Evolutionary conservation across 495 filamentous ascomycete genomes (phyloP).

Genomic region (Penicillium atrosanguineum): DNA sequence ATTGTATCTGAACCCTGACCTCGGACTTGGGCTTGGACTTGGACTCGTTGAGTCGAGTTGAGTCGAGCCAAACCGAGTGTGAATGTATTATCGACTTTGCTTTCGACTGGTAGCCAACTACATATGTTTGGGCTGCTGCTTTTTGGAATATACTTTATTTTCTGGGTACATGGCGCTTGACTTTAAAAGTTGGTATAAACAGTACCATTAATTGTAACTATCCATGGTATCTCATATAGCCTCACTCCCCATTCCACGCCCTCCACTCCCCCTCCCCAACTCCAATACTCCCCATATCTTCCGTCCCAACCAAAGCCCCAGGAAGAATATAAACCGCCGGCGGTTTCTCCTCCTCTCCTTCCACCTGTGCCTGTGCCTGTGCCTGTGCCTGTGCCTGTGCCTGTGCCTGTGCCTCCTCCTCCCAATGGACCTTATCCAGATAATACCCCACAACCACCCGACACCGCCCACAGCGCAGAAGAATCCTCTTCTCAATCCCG

Average conservation of each 20-base stretch:
- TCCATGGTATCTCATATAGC: neutral
- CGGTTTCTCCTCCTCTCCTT: conserved; percentile 24
- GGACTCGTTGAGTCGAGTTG: no score
- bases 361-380: conserved; percentile 1
- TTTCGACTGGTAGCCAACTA: no score
- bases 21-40: no score
- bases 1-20: neutral
- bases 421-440: conserved; percentile 39
- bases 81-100: neutral
- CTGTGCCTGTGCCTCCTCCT: neutral
- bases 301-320: conserved; percentile 52
- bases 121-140: no score
- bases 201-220: no score
- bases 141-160: neutral
- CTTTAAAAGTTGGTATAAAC: no score
- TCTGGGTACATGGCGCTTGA: neutral
- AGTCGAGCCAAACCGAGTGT: neutral
- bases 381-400: neutral
- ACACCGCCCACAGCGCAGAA: conserved; percentile 63
- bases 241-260: conserved; percentile 12
- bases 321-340: conserved; percentile 62
- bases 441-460: conserved; percentile 62
- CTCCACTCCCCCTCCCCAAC: conserved; percentile 35
- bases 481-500: conserved; percentile 69
- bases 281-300: conserved; percentile 31